Evolutionary conservation across 2,329 filamentous ascomycete genomes (phyloP), one percentile per base, ranked within the genome.

Genomic region (Clarireedia monteithiana): DNA sequence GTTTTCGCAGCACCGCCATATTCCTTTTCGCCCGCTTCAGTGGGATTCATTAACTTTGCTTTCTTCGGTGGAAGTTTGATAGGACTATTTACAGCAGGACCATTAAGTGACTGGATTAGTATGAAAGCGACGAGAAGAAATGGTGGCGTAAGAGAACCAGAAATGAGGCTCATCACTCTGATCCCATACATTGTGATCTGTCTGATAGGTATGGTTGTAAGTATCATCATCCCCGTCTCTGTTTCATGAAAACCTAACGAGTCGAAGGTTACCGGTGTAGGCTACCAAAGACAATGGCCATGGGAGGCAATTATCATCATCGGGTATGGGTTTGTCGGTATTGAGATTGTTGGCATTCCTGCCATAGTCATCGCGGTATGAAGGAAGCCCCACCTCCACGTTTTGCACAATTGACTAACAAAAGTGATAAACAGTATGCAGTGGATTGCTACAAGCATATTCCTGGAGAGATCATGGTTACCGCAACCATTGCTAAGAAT

Each of bases 401-500:
- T 47, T 72, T 70, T 27, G 10, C 9, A 24, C 14, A 6, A 27
- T 26, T 6, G 26, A 24, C 44, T 47, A 47, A 30, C 24, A 17
- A 36, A 7, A n/a, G 23, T n/a, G 55, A 51, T 47, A 10, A 27
- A 47, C 5, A 47, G 44, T 83, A 84, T 62, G 77, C 79, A 0
- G 75, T 84, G 9, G 81, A 84, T 65, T 77, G 73, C 44, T 84
- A 84, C 68, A 84, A 84, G 67, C 79, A 81, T 0, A 76, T 83
- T 4, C 75, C 80, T 0, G 81, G 81, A 2, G 76, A 74, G 5
- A 70, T 84, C 47, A 81, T 84, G 66, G 80, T 83, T 0, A 72
- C 75, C 3, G 77, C 81, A 59, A 84, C 81, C 0, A 78, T 84
- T 45, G 80, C 82, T 62, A 85, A 84, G 71, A 84, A 84, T 56